A percentile compares a stretch with the other conserved stretches of the same genome.
Conservation (phyloP, 2,329 filamentous ascomycete species). For the Hypoxylon sp. region DNA sequence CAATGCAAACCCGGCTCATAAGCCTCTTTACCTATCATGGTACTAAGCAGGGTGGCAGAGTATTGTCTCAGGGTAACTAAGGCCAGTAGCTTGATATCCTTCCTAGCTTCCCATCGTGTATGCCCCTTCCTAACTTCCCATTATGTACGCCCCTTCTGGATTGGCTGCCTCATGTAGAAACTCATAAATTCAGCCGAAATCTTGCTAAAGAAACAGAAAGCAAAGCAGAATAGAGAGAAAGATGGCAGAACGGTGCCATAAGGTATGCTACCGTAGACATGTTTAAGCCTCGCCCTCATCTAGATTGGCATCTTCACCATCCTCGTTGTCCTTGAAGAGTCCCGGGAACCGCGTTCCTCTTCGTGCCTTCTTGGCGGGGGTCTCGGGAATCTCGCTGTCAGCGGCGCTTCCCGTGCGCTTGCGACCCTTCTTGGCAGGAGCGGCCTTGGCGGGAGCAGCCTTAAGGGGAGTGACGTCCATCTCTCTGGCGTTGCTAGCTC, state of each 20-base stretch:
- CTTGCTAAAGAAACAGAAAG: background rate
- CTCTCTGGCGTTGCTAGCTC: background rate
- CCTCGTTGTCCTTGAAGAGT: conserved; percentile 19
- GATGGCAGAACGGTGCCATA: background rate
- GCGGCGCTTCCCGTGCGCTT: conserved; percentile 19
- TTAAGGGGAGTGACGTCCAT: background rate
- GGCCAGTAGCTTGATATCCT: no score
- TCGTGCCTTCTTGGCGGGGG: conserved; percentile 22
- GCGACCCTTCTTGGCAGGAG: no score
- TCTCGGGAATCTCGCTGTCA: background rate
- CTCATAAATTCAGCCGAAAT: background rate
- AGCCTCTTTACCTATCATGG: no score
- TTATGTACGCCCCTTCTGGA: background rate
- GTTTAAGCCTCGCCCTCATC: conserved; percentile 15
- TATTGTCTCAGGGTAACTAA: no score
- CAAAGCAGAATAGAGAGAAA: background rate
- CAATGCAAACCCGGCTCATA: no score
- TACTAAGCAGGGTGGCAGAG: no score
- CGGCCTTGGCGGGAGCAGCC: background rate
- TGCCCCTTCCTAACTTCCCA: background rate
- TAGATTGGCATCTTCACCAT: background rate
- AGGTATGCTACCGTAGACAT: background rate
- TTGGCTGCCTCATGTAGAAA: background rate
- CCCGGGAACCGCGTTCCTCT: background rate
- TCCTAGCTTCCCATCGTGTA: background rate